phyloP scores from a whole-genome alignment of 1,139 yeast species.

The Zygosaccharomyces sapae region DNA sequence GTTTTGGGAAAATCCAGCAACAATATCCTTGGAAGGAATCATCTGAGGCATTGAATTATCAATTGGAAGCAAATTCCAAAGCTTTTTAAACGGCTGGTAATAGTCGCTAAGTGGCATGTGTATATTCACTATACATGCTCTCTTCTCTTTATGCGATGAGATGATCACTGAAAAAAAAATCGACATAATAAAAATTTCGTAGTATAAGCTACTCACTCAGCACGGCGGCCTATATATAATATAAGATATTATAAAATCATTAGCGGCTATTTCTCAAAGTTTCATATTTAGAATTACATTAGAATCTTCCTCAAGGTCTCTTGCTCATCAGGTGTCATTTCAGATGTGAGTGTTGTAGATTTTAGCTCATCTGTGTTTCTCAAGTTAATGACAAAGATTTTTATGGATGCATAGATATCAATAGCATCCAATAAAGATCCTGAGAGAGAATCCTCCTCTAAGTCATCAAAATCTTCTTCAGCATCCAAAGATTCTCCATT shows the following conservation, averaged over 20 bases:
- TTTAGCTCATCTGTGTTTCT: constrained; percentile 37
- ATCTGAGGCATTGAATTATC: constrained; percentile 7
- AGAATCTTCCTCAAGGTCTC: constrained; percentile 6
- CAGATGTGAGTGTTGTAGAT: constrained; percentile 36
- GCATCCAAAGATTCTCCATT: constrained; percentile 39
- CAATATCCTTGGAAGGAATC: constrained; percentile 18
- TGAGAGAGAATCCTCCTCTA: constrained; percentile 77
- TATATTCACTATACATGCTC: neutral
- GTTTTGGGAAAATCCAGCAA: constrained; percentile 33
- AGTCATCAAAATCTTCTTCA: constrained; percentile 48
- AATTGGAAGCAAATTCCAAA: constrained; percentile 3
- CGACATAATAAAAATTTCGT: constrained; percentile 3
- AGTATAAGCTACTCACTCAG: constrained; percentile 1
- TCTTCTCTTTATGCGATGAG: constrained; percentile 16
- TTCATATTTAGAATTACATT: neutral
- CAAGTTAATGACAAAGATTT: constrained; percentile 36
- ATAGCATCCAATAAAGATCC: constrained; percentile 73
- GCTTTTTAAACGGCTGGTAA: constrained; percentile 1
- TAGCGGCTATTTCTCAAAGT: neutral
- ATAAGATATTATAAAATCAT: neutral
- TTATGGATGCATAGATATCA: constrained; percentile 55
- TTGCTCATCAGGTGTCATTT: constrained; percentile 38
- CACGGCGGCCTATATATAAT: neutral
- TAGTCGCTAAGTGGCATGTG: constrained; percentile 1
- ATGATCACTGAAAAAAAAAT: constrained; percentile 14